These are phyloP conservation scores for Leptographium flavum DNA, from an alignment of 2,329 filamentous ascomycete species.

Conservation along the genomic window DNA sequence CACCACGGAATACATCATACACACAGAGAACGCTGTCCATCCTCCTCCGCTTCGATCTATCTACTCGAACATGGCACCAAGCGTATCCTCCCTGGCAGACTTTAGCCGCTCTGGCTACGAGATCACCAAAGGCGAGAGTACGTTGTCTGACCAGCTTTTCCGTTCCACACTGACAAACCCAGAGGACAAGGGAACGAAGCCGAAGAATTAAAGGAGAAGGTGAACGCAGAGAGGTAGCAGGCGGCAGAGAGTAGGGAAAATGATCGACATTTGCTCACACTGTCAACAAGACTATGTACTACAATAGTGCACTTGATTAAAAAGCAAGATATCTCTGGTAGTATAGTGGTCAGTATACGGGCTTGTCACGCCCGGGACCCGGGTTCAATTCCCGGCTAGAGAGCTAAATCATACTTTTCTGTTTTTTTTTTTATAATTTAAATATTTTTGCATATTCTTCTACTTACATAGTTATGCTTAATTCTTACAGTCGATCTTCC, in stretches of 20 bases:
- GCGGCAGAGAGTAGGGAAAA: no score
- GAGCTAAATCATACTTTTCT: neutral
- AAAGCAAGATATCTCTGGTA: slow-evolving; percentile 6
- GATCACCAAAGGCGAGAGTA: slow-evolving; percentile 1
- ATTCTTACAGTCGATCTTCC: neutral
- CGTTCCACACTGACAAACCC: neutral
- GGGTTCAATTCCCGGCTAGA: slow-evolving; percentile 12
- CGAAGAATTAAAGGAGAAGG: neutral
- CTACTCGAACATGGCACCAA: no score
- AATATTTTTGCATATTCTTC: no score
- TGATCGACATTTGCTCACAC: no score
- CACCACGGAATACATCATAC: no score
- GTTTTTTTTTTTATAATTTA: neutral
- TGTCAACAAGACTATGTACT: neutral
- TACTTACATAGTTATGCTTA: no score
- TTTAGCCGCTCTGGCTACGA: slow-evolving; percentile 1
- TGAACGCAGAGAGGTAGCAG: no score
- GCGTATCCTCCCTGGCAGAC: no score
- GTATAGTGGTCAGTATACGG: slow-evolving; percentile 12
- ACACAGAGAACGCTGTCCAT: no score
- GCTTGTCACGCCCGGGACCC: slow-evolving; percentile 12
- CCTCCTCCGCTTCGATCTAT: no score
- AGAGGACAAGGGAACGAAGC: neutral
- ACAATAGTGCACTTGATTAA: neutral
- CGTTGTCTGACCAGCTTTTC: neutral